Base-by-base conservation (phyloP, 768 basidiomycete species). In the Russula sp. region DNA sequence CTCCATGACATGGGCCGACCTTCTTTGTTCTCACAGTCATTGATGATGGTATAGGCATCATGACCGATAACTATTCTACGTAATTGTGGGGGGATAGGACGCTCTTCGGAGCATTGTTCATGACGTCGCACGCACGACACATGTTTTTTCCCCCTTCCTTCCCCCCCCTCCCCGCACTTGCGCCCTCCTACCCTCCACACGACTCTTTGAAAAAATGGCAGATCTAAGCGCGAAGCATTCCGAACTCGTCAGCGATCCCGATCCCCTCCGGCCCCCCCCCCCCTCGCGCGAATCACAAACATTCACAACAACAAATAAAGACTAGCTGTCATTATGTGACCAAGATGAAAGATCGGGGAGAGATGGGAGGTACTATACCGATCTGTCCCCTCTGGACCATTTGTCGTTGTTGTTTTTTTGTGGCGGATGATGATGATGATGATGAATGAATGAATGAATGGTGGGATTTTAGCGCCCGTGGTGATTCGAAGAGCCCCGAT, bases 31-130 rank as follows among this genome's bases (percentile, higher is more conserved):
- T 34, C 49, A 51, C 49, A 57, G 22, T 42, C 53, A 48, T 46
- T 8, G 28, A 46, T 32, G 44, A 46, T n/a, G 44, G 44, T 16
- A 22, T 34, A 2, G 38, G 38, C 38, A 40, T 40, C 38, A 40
- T 40, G 16, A 6, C 24, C 24, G 56, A 28, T 28, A 24, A 38
- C 4, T 30, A 22, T 42, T 44, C 42, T 28, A 65, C 59, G 59
- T 60, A 61, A 61, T 51, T 24, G 64, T 55, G 60, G 64, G 46
- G 28, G 28, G 64, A 65, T 50, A 61, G 50, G 60, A 20, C 64
- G 60, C 60, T 52, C 54, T 57, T 61, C 38, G 64, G 50, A 65
- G 38, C 38, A 30, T 18, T 13, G 22, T 40, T 9, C 46, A 36
- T 61, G 57, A 60, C 59, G 46, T 64, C 34, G 52, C 13, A 48